Evolutionary conservation across 345 rosid species (phyloP).

Genomic region (Noccaea caerulescens): DNA sequence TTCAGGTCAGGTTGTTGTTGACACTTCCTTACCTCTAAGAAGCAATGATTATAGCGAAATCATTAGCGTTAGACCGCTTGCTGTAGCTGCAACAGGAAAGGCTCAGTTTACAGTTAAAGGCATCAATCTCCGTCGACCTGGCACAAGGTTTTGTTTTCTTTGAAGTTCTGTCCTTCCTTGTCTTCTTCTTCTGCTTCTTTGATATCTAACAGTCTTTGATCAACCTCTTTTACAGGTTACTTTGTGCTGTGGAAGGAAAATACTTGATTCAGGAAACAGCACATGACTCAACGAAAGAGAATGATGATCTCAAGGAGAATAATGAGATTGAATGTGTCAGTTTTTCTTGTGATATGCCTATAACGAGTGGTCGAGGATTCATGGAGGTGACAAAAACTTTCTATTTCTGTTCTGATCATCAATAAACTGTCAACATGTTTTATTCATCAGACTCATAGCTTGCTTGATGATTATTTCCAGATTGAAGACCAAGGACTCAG

Average conservation of each 20-base stretch:
- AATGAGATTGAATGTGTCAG: conserved; percentile 60
- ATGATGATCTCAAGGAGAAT: conserved; percentile 49
- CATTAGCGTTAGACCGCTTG: conserved; percentile 75
- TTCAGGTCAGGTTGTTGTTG: conserved; percentile 87
- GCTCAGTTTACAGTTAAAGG: conserved; percentile 79
- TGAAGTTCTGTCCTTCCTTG: background rate
- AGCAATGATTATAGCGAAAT: conserved; percentile 63
- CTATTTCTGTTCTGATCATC: conserved; percentile 26
- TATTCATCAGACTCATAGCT: conserved; percentile 21
- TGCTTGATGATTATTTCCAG: conserved; percentile 55
- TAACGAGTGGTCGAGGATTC: conserved; percentile 79
- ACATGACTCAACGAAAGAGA: conserved; percentile 51
- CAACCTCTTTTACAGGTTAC: conserved; percentile 59
- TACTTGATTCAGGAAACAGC: conserved; percentile 68
- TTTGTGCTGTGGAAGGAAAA: conserved; percentile 90
- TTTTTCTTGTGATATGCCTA: conserved; percentile 74
- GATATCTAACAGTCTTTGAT: conserved; percentile 19
- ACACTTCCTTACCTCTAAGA: conserved; percentile 66
- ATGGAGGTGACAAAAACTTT: conserved; percentile 69
- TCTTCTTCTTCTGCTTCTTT: background rate
- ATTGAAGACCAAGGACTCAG: conserved; percentile 87
- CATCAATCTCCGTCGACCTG: conserved; percentile 67
- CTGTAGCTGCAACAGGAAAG: conserved; percentile 61
- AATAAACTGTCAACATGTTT: conserved; percentile 22
- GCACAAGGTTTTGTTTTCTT: conserved; percentile 58